phyloP scores from a whole-genome alignment of 352 stramenopile genomes.

The Pythium brachiatum region DNA sequence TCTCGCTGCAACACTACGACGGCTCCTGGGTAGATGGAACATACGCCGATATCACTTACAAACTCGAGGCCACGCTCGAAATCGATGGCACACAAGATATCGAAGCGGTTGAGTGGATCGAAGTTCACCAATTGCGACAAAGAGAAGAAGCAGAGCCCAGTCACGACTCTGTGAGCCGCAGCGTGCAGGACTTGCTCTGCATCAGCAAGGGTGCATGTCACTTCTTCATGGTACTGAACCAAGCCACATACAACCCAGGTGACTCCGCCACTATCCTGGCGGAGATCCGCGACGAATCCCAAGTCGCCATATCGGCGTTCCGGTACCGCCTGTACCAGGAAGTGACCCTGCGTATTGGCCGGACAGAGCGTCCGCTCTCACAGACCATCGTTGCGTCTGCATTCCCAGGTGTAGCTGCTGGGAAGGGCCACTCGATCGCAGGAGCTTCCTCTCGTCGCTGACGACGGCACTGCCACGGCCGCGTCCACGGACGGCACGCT shows the following conservation, averaged over 20 bases:
- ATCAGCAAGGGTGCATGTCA: background rate
- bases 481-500: conserved; percentile 38
- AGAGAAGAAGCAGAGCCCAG: background rate
- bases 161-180: background rate
- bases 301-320: background rate
- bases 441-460: background rate
- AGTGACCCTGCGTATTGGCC: background rate
- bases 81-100: conserved; percentile 28
- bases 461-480: background rate
- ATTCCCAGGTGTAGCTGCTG: background rate
- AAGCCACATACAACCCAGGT: background rate
- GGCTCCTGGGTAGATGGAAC: conserved; percentile 30
- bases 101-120: background rate
- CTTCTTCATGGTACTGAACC: background rate
- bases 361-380: background rate
- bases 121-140: background rate
- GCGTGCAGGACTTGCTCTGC: background rate
- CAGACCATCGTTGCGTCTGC: background rate
- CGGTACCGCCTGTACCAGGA: background rate
- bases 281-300: background rate
- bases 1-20: conserved; percentile 20
- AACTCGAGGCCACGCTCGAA: conserved; percentile 54
- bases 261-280: background rate
- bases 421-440: background rate
- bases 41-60: conserved; percentile 62